Base-by-base conservation (phyloP, 129 eudicot species). In the Sambucus nigra region DNA sequence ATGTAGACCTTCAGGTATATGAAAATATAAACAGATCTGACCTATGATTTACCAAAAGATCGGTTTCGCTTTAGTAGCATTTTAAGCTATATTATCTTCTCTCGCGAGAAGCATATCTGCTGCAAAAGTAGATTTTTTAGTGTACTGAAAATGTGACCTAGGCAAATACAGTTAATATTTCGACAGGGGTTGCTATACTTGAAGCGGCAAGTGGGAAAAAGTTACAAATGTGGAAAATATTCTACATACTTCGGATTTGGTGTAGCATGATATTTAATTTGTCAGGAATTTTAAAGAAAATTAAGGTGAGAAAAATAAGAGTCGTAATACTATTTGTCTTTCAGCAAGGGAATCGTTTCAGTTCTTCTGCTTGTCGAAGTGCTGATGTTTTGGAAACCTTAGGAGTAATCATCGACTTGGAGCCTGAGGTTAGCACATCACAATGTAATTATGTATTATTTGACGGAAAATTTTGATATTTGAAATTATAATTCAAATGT, bases 321-420 rank as follows among this genome's bases (percentile, higher is more conserved):
- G n/a, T 27, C 5, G 23, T 16, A 20, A 15, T 27, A 24, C 5
- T 18, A 17, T 63, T 27, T 19, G 26, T 46, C 12, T 38, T 64
- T 59, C 73, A 89, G 97, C 97, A 84, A 89, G 97, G 95, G 27
- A 84, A 75, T 57, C 81, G 94, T 46, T 89, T 95, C 6, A 89
- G 93, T 67, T 84, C 97, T 55, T 89, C 95, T 41, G 88, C 95
- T 25, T 89, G 97, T 55, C 95, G 97, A 22, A 89, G 95, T 63
- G 97, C 97, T 0, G 97, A 89, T 63, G 95, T 84, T 13, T 60
- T 89, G 51, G 94, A 89, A 77, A 84, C 69, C 15, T 53, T 89
- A 46, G 95, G 97, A 19, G 77, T 84, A 22, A 69, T 73, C 70
- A 81, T 84, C 66, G 73, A 79, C 45, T 52, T 84, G 66, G 88